phyloP scores from a whole-genome alignment of 2,329 filamentous ascomycete genomes.

The Aspergillus fumigatus region DNA sequence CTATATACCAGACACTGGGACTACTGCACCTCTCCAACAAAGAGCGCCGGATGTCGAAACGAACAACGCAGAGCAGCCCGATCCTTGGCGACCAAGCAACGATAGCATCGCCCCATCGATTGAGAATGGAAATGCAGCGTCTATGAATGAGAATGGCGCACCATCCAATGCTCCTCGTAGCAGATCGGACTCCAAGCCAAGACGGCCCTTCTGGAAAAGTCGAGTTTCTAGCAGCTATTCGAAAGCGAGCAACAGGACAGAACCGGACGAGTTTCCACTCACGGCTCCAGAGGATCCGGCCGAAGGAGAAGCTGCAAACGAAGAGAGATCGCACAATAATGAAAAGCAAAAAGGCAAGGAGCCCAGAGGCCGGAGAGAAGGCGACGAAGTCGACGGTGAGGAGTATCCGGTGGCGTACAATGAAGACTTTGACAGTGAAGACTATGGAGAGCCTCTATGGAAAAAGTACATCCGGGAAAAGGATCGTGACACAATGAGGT shows the following conservation, averaged over 20 bases:
- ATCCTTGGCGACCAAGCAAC: background rate
- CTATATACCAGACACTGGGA: slow-evolving; percentile 20
- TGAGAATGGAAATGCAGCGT: background rate
- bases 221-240: slow-evolving; percentile 28
- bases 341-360: slow-evolving; percentile 7
- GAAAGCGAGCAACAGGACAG: slow-evolving; percentile 19
- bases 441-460: slow-evolving; percentile 68
- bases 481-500: slow-evolving; percentile 77
- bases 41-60: background rate
- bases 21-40: slow-evolving; percentile 6
- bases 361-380: slow-evolving; percentile 17
- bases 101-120: background rate
- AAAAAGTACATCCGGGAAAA: slow-evolving; percentile 74
- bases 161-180: slow-evolving; percentile 1
- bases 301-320: slow-evolving; percentile 2
- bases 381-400: slow-evolving; percentile 23
- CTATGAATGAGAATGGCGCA: background rate
- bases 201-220: slow-evolving; percentile 31
- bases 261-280: slow-evolving; percentile 34
- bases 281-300: slow-evolving; percentile 29
- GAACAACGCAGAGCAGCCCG: background rate
- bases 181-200: slow-evolving; percentile 11
- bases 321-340: background rate
- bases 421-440: slow-evolving; percentile 56
- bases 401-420: slow-evolving; percentile 63